Conservation (phyloP, 768 basidiomycete species). For the Hortiboletus flavorubellus region DNA sequence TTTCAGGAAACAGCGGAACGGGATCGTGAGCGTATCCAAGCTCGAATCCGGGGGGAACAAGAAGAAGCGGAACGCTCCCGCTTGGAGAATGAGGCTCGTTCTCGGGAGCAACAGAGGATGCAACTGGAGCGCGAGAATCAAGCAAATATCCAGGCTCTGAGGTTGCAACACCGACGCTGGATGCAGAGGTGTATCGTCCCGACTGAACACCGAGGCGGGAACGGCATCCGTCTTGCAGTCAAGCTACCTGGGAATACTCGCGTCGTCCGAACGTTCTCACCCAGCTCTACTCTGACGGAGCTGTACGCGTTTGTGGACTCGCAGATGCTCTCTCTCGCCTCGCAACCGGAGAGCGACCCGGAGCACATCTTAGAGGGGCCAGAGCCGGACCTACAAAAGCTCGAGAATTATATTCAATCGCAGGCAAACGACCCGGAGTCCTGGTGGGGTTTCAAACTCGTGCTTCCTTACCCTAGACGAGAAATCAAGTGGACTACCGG, state of each 20-base stretch:
- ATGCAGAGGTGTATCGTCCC: slow-evolving; percentile 47
- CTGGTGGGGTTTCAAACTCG: slow-evolving; percentile 77
- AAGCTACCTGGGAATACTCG: slow-evolving; percentile 56
- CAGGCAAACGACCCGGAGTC: slow-evolving; percentile 28
- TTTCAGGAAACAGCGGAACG: slow-evolving; percentile 60
- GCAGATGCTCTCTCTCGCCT: slow-evolving; percentile 45
- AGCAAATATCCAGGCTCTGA: slow-evolving; percentile 33
- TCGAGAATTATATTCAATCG: slow-evolving; percentile 36
- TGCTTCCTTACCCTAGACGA: slow-evolving; percentile 64
- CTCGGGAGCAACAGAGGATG: slow-evolving; percentile 34
- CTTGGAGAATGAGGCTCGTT: slow-evolving; percentile 28
- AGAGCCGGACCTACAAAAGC: slow-evolving; percentile 32
- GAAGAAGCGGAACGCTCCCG: slow-evolving; percentile 34
- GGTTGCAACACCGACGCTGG: slow-evolving; percentile 60
- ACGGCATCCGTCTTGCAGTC: slow-evolving; percentile 46
- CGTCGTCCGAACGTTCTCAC: slow-evolving; percentile 53
- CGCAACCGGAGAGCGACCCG: slow-evolving; percentile 41
- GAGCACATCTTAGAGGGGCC: slow-evolving; percentile 36
- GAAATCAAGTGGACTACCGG: slow-evolving; percentile 52
- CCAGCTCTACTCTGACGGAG: slow-evolving; percentile 48
- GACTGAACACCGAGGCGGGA: slow-evolving; percentile 22
- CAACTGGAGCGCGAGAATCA: slow-evolving; percentile 38
- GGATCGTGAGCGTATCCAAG: slow-evolving; percentile 68
- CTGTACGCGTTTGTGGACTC: slow-evolving; percentile 76
- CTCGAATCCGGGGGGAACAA: slow-evolving; percentile 46